phyloP scores from a whole-genome alignment of 805 yeast species.

The Lipomyces chichibuensis region DNA sequence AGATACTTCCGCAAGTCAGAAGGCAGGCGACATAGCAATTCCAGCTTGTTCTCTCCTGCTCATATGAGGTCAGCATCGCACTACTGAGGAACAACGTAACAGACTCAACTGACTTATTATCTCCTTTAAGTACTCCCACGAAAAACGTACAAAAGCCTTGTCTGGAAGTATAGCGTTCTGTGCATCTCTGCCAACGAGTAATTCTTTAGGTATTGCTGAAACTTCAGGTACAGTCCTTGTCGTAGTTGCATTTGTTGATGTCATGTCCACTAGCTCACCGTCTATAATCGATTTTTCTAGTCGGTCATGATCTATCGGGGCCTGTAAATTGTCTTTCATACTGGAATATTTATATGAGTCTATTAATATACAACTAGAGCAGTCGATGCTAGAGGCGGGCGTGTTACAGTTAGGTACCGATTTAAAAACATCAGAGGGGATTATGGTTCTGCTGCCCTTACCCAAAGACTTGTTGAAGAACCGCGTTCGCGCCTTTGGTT shows the following conservation, averaged over 20 bases:
- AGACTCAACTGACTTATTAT: slow-evolving; percentile 34
- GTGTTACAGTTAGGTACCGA: too few relatives aligned
- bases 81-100: neutral
- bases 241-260: neutral
- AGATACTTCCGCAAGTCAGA: slow-evolving; percentile 38
- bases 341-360: neutral
- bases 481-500: neutral
- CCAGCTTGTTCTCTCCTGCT: slow-evolving; percentile 33
- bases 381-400: neutral
- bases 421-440: too few relatives aligned
- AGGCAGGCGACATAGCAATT: slow-evolving; percentile 39
- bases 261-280: neutral
- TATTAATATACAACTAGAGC: neutral
- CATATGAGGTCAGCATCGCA: slow-evolving; percentile 5
- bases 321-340: neutral
- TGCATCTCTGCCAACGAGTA: slow-evolving; percentile 24
- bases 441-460: neutral
- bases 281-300: neutral
- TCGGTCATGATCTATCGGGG: neutral
- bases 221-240: neutral
- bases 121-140: slow-evolving; percentile 38
- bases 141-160: slow-evolving; percentile 35
- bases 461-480: neutral
- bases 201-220: neutral
- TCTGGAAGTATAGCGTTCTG: slow-evolving; percentile 24